phyloP scores from a whole-genome alignment of 257 asterid genomes.

The Knoxia roxburghii region DNA sequence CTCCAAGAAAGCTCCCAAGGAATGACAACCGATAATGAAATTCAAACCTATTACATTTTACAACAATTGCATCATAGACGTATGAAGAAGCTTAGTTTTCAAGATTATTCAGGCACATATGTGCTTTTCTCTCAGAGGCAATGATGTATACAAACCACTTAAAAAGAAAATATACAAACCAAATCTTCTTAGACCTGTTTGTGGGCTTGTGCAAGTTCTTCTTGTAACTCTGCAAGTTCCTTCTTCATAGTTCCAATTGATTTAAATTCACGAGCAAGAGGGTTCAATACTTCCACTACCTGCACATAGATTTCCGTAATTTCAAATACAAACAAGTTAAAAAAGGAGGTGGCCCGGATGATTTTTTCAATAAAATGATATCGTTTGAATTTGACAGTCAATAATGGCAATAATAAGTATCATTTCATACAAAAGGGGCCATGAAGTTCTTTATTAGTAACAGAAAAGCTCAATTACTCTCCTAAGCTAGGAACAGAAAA shows the following conservation, averaged over 20 bases:
- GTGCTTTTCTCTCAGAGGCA: no score
- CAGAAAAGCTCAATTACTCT: neutral
- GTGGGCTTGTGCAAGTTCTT: slow-evolving; percentile 69
- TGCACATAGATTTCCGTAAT: slow-evolving; percentile 14
- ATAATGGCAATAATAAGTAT: neutral
- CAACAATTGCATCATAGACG: no score
- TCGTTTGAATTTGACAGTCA: neutral
- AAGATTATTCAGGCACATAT: no score
- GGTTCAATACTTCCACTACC: slow-evolving; percentile 93
- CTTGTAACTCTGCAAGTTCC: slow-evolving; percentile 87
- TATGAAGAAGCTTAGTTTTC: no score
- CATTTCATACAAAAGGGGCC: neutral
- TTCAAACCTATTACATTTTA: neutral
- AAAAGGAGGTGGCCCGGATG: neutral
- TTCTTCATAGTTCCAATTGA: slow-evolving; percentile 82
- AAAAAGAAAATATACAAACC: neutral
- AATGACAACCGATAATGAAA: neutral
- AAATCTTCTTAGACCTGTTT: slow-evolving; percentile 46
- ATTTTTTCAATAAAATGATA: neutral
- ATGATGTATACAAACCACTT: no score
- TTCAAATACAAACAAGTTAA: neutral
- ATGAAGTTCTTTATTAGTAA: neutral
- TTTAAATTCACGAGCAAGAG: slow-evolving; percentile 95
- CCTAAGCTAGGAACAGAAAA: neutral
- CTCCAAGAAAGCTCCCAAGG: neutral